Evolutionary conservation across 495 filamentous ascomycete genomes (phyloP).

Genomic region (Talaromyces proteolyticus): DNA sequence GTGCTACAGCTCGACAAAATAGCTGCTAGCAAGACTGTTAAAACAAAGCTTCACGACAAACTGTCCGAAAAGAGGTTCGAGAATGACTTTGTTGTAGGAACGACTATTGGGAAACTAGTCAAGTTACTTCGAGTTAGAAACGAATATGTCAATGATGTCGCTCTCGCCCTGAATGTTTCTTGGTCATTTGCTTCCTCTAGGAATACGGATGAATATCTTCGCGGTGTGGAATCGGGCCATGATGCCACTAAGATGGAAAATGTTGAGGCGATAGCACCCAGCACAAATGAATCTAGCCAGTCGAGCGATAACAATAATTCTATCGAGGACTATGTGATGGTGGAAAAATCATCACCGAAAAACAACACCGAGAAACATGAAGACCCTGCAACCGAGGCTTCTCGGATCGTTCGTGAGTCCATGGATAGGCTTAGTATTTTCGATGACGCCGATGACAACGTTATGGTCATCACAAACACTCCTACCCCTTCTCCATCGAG

Average conservation of each 20-base stretch:
- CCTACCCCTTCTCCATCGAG: not conserved
- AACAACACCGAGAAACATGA: not conserved
- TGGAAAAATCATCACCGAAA: not conserved
- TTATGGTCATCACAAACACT: not conserved
- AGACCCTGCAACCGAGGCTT: not conserved
- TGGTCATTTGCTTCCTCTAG: conserved; percentile 13
- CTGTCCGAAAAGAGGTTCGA: conserved; percentile 8
- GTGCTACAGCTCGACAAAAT: conserved; percentile 23
- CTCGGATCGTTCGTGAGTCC: not conserved
- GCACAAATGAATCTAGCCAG: not conserved
- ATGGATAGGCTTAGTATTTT: not conserved
- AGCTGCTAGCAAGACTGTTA: not conserved
- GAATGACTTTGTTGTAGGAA: conserved; percentile 1
- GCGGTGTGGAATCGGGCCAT: not conserved
- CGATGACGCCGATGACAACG: not conserved
- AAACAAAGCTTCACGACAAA: conserved; percentile 2
- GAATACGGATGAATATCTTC: not conserved
- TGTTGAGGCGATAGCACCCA: no score
- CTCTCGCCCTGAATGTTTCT: conserved; percentile 10
- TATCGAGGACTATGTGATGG: not conserved
- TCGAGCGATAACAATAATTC: no score
- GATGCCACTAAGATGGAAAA: no score
- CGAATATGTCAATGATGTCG: conserved; percentile 5
- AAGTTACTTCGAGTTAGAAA: conserved; percentile 9
- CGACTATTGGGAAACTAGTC: conserved; percentile 1